Evolutionary conservation across 257 asterid species (phyloP).

Genomic region (Nicotiana tomentosiformis): DNA sequence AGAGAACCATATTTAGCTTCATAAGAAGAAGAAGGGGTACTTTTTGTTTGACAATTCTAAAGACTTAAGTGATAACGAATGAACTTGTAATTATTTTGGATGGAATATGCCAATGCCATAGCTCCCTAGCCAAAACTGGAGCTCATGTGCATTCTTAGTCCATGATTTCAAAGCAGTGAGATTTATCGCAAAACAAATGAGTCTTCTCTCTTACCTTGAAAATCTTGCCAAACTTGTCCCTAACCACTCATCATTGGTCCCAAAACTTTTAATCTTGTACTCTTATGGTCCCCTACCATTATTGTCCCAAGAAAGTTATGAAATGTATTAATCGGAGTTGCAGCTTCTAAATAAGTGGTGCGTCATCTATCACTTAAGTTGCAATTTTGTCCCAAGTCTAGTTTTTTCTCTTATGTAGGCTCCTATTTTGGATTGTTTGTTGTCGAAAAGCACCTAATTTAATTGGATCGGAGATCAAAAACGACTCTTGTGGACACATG

Average conservation of each 20-base stretch:
- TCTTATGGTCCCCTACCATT: background rate
- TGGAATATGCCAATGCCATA: too few relatives aligned
- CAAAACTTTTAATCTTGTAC: background rate
- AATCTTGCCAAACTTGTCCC: background rate
- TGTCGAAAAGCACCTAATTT: background rate
- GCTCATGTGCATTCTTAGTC: background rate
- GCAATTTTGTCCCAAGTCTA: background rate
- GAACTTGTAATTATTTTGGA: too few relatives aligned
- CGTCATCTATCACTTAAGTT: background rate
- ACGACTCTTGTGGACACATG: background rate
- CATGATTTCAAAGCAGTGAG: background rate
- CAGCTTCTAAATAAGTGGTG: background rate
- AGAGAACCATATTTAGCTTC: background rate
- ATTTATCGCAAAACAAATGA: background rate
- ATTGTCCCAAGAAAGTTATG: background rate
- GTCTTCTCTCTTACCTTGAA: background rate
- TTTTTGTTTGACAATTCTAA: background rate
- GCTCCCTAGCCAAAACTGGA: background rate
- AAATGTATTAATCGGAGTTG: background rate
- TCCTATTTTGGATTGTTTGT: background rate
- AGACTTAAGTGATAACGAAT: background rate
- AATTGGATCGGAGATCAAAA: background rate
- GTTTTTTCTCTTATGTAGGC: background rate
- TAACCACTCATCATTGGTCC: conserved; percentile 4
- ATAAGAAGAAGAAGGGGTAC: too few relatives aligned